phyloP scores from a whole-genome alignment of 495 filamentous ascomycete genomes.

The Chlorociboria aeruginascens region DNA sequence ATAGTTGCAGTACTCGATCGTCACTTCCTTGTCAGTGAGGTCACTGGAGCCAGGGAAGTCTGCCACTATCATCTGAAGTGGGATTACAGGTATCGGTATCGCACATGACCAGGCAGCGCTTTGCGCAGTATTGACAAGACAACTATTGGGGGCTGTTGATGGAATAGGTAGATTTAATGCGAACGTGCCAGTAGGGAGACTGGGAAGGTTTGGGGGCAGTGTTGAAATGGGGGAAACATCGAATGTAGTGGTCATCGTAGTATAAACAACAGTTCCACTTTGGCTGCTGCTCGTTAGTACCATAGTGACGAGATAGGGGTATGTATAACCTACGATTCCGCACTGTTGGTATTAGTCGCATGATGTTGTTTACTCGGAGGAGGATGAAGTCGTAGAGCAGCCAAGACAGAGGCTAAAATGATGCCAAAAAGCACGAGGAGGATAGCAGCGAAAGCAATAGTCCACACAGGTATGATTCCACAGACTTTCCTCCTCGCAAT shows the following conservation, averaged over 20 bases:
- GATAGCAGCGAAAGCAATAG: slow-evolving; percentile 40
- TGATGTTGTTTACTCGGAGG: slow-evolving; percentile 13
- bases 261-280: slow-evolving; percentile 6
- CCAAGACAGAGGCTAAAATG: slow-evolving; percentile 47
- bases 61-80: slow-evolving; percentile 10
- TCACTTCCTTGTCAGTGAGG: slow-evolving; percentile 12
- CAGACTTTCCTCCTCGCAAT: slow-evolving; percentile 47
- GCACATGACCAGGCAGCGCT: slow-evolving; percentile 59
- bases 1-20: slow-evolving; percentile 8
- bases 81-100: slow-evolving; percentile 1
- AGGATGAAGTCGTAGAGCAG: slow-evolving; percentile 11
- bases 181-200: slow-evolving; percentile 54
- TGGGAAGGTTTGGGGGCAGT: slow-evolving; percentile 42
- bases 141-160: slow-evolving; percentile 49
- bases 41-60: neutral
- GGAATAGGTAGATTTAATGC: slow-evolving; percentile 42
- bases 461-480: slow-evolving; percentile 58
- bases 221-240: slow-evolving; percentile 52
- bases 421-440: slow-evolving; percentile 47
- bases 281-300: slow-evolving; percentile 16
- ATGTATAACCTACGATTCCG: slow-evolving; percentile 8
- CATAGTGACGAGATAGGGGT: neutral
- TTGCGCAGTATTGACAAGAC: slow-evolving; percentile 49
- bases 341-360: slow-evolving; percentile 1
- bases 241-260: slow-evolving; percentile 43